Base-by-base conservation (phyloP, 2,329 filamentous ascomycete genomes). In the Clonostachys sp. region DNA sequence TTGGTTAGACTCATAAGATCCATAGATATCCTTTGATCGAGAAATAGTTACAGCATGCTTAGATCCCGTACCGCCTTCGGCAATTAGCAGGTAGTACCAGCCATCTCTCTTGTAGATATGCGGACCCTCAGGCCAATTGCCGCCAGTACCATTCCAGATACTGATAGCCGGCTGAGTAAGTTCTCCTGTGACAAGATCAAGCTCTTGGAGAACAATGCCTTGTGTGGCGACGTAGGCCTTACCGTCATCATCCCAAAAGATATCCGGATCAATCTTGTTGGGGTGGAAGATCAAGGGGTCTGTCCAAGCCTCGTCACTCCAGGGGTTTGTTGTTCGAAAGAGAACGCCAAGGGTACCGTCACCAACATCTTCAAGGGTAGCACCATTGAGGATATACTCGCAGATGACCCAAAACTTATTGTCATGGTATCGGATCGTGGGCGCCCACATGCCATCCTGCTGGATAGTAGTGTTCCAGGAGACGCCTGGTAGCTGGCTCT, bases 81-180 rank as follows among this genome's bases (percentile, higher is more conserved):
- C 72, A 2, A 72, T 72, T 43, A 75, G 61, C 12, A 78, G 63
- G 48, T 77, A 78, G 51, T 73, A 77, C 42, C 63, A 74, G 1
- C 60, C 64, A 54, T 65, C 33, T 20, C 65, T 67, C 50, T 67
- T 70, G 53, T 69, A 71, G 13, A 75, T 61, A 45, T 75, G 72
- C 3, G 73, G 71, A 0, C 51, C 54, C 43, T 56, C 55, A 3
- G 55, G 54, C 58, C 24, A 53, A 3, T 43, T 44, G n/a, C 51
- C 68, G 1, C 70, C 69, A 2, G 66, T 72, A 3, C 75, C 76
- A 20, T 72, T 71, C 60, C 74, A 74, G 35, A 76, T 47, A 16
- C 50, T 55, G 10, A 60, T 48, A 4, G 61, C 56, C 53, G 70
- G 68, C n/a, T 61, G 54, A 36, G 60, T 58, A 14, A 64, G 50